Percentiles rank a stretch among this genome's conserved stretches.
Evolutionary conservation across 306 rosid genomes (phyloP).

Genomic region (Cotoneaster glaucophyllus): DNA sequence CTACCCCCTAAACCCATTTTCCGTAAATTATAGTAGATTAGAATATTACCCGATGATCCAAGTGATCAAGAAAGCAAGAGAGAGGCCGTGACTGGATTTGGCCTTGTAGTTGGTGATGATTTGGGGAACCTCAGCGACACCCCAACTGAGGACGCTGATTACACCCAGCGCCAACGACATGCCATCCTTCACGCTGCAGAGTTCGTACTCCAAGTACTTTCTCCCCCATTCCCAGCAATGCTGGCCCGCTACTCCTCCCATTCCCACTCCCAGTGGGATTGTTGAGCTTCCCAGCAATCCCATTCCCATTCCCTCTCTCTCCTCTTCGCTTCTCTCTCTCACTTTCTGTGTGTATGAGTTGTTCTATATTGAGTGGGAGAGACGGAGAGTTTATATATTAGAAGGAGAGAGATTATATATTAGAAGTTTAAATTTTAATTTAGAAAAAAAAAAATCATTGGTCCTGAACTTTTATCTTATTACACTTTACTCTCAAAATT

Average conservation of each 20-base stretch:
- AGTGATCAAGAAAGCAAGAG: constrained; percentile 63
- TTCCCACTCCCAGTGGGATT: not conserved
- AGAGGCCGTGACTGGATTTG: constrained; percentile 72
- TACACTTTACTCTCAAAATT: too few species aligned
- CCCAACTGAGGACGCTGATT: constrained; percentile 62
- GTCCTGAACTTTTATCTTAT: too few species aligned
- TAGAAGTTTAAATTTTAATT: not conserved
- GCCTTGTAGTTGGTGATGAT: constrained; percentile 53
- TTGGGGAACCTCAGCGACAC: constrained; percentile 85
- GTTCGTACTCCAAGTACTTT: constrained; percentile 26
- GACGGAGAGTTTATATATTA: too few species aligned
- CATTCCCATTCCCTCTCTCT: not conserved
- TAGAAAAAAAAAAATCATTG: too few species aligned
- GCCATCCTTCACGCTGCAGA: constrained; percentile 40
- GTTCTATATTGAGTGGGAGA: not conserved
- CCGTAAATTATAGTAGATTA: too few species aligned
- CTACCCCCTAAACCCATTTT: not conserved
- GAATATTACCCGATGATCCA: constrained; percentile 66
- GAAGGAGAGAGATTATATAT: not conserved
- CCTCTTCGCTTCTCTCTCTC: not conserved
- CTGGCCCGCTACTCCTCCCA: not conserved
- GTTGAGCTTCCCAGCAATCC: not conserved
- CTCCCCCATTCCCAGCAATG: constrained; percentile 44
- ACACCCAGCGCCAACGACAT: constrained; percentile 55
- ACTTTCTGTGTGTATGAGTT: not conserved